A percentile compares a stretch with the other conserved stretches of the same genome.
These are phyloP conservation scores for Tylopilus sp. DNA, from an alignment of 1,284 basidiomycete species.

Conservation along the genomic window DNA sequence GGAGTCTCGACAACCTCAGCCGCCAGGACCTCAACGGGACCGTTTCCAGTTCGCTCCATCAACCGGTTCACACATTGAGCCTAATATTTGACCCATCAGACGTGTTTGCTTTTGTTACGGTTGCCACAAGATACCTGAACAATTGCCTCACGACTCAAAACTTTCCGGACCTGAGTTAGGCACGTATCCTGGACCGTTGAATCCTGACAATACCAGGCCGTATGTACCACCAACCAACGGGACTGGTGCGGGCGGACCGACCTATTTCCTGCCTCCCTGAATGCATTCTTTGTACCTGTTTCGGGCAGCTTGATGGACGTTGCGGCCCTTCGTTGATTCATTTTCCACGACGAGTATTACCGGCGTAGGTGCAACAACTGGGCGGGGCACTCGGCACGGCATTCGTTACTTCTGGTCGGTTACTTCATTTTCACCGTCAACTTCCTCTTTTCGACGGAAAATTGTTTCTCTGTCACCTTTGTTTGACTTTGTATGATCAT, in stretches of 20 bases:
- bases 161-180: conserved; percentile 35
- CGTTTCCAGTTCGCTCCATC: conserved; percentile 22
- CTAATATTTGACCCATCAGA: conserved; percentile 32
- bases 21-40: conserved; percentile 52
- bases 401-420: no score
- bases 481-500: no score
- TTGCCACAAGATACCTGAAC: conserved; percentile 35
- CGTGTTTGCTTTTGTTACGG: conserved; percentile 46
- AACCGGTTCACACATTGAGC: not conserved
- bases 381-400: no score
- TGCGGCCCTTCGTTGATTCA: no score
- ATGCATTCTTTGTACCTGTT: not conserved
- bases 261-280: conserved; percentile 34
- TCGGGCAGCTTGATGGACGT: no score
- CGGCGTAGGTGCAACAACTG: no score
- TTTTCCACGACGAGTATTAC: no score
- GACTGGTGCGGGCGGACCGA: conserved; percentile 40
- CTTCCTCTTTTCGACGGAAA: no score
- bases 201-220: conserved; percentile 37
- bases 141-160: conserved; percentile 23
- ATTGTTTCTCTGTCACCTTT: no score
- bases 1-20: conserved; percentile 58
- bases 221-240: conserved; percentile 39
- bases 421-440: no score
- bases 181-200: conserved; percentile 33